Percentiles rank a stretch among this genome's conserved stretches.
These are phyloP conservation scores for Gonium pectorale DNA, from an alignment of 139 green algal species.

Conservation along the genomic window DNA sequence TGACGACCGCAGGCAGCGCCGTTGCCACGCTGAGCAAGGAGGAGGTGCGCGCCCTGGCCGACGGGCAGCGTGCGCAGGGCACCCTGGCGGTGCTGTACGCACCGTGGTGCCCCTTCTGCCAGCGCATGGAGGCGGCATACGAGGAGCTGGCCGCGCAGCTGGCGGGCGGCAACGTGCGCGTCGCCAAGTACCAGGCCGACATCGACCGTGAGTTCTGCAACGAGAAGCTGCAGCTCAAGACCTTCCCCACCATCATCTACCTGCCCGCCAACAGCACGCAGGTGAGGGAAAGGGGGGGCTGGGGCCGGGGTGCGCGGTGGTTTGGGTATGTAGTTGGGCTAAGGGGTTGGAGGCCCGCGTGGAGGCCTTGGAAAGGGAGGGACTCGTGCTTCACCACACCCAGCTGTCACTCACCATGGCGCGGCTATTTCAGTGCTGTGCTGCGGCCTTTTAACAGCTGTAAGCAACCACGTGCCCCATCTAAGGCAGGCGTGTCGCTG, in stretches of 20 bases:
- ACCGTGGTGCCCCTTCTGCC: constrained; percentile 96
- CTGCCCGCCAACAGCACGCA: constrained; percentile 70
- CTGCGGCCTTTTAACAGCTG: constrained; percentile 15
- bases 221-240: constrained; percentile 83
- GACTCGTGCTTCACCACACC: too few relatives aligned
- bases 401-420: constrained; percentile 23
- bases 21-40: constrained; percentile 74
- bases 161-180: constrained; percentile 62
- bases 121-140: constrained; percentile 85
- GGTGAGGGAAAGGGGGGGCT: too few relatives aligned
- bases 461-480: not conserved
- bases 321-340: too few relatives aligned
- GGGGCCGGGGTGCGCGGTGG: too few relatives aligned
- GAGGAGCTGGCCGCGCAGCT: constrained; percentile 76
- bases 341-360: too few relatives aligned
- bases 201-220: constrained; percentile 83
- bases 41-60: constrained; percentile 69
- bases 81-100: constrained; percentile 94
- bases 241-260: constrained; percentile 93
- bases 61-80: constrained; percentile 73
- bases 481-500: not conserved
- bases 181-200: constrained; percentile 78
- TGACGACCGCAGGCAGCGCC: not conserved
- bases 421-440: not conserved
- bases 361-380: too few relatives aligned